Evolutionary conservation across 1,284 basidiomycete species (phyloP).

Genomic region (Trametes hirsuta): DNA sequence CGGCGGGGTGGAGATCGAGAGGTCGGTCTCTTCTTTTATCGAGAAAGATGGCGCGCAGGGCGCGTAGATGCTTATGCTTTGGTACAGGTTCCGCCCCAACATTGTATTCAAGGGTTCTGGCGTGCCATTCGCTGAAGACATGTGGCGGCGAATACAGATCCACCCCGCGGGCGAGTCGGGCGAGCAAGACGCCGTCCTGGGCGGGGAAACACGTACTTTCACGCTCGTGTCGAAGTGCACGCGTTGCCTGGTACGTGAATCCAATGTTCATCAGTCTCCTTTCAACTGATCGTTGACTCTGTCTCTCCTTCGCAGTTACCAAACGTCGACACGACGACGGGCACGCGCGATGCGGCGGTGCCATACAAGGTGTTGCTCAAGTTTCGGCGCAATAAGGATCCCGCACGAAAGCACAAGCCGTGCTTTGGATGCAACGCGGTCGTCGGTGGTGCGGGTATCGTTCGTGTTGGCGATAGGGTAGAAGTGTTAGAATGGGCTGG

Average conservation of each 20-base stretch:
- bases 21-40: constrained; percentile 42
- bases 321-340: constrained; percentile 68
- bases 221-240: constrained; percentile 67
- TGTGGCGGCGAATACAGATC: constrained; percentile 61
- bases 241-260: constrained; percentile 65
- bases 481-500: constrained; percentile 46
- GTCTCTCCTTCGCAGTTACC: constrained; percentile 54
- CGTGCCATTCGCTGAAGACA: constrained; percentile 53
- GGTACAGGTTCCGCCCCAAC: constrained; percentile 71
- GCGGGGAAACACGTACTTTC: constrained; percentile 41
- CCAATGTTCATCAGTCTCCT: not conserved
- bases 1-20: constrained; percentile 58
- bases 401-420: constrained; percentile 47
- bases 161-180: constrained; percentile 28
- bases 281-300: constrained; percentile 2
- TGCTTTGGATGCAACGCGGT: constrained; percentile 69
- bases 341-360: constrained; percentile 68
- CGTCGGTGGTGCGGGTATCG: constrained; percentile 48
- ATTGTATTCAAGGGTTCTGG: constrained; percentile 64
- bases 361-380: constrained; percentile 76
- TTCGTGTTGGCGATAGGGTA: constrained; percentile 62
- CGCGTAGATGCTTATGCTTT: no score
- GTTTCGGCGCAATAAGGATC: constrained; percentile 62
- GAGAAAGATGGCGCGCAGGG: not conserved
- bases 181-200: constrained; percentile 1